Base-by-base conservation (phyloP, 1,284 basidiomycete species). In the Pulveroboletus sp. region DNA sequence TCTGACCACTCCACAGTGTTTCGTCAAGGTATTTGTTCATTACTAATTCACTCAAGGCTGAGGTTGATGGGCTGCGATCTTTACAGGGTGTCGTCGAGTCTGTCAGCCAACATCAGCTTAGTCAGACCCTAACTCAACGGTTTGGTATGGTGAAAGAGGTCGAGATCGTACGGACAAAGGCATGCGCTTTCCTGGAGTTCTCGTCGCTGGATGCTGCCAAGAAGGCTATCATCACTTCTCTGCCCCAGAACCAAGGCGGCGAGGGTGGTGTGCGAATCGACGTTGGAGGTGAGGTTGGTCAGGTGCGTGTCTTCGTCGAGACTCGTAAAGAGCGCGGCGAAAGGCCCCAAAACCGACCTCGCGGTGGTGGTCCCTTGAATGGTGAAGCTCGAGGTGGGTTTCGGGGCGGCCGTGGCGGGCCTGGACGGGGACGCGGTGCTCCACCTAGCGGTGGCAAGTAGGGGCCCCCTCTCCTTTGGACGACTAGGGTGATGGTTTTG, bases 161-260 rank as follows among this genome's bases (percentile, higher is more conserved):
- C 47, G 94, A 98, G 74, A 88, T 98, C 65, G 89, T 97, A 49
- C 89, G 91, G 61, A 70, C 69, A 71, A 96, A 94, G 75, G 93
- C 92, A 0, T 98, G 95, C 70, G 96, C 96, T 1, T 98, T 98
- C 81, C 82, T 96, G 67, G 96, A 98, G 74, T 99, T 96, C 76
- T 75, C 73, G 36, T 78, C 78, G 10, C 75, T 95, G 59, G 94
- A 97, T 5, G 78, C 84, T 26, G 96, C 96, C 17, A 84, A 86
- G 63, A 85, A 87, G 56, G 96, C 96, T 4, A 96, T 98, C 65
- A 76, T 83, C 25, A 82, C 87, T 5, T 91, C 86, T 39, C 74
- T 95, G 48, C 80, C 83, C 2, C 69, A 75, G 35, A 63, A 71
- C 43, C 84, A 87, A 61, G 94, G 93, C 57, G 94, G 93, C 31